phyloP scores from a whole-genome alignment of 129 eudicot species.

The Artemisia annua region DNA sequence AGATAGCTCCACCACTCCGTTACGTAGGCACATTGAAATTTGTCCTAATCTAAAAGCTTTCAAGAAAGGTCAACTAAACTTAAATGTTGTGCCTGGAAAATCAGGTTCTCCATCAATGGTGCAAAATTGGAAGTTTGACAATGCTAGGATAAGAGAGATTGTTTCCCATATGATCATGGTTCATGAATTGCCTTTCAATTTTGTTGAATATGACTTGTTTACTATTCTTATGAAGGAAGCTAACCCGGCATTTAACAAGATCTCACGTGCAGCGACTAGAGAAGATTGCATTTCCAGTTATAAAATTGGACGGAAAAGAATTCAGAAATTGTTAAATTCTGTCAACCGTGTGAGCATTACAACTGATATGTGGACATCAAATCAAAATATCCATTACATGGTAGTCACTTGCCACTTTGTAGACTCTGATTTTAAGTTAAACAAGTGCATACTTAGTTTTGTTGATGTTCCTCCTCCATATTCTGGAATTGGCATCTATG shows the following conservation, averaged over 20 bases:
- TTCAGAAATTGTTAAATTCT: neutral
- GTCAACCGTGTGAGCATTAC: slow-evolving; percentile 12
- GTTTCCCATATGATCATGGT: neutral
- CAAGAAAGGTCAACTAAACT: neutral
- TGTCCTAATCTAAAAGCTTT: neutral
- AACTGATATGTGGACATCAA: neutral
- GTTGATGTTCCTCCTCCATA: too few relatives aligned
- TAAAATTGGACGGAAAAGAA: slow-evolving; percentile 7
- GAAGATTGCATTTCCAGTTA: slow-evolving; percentile 12
- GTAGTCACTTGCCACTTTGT: too few relatives aligned
- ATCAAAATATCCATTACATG: too few relatives aligned
- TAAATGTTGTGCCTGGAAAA: neutral
- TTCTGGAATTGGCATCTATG: too few relatives aligned
- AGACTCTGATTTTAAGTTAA: too few relatives aligned
- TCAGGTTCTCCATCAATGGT: neutral
- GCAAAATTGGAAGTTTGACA: slow-evolving; percentile 9
- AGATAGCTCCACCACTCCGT: neutral
- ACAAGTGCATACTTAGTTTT: too few relatives aligned
- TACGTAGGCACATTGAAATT: neutral
- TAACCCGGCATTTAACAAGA: slow-evolving; percentile 3
- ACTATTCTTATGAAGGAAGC: neutral
- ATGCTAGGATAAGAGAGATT: slow-evolving; percentile 5
- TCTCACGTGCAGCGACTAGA: neutral
- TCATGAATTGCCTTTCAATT: neutral
- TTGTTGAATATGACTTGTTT: neutral